Evolutionary conservation across 2,329 filamentous ascomycete genomes (phyloP).

Genomic region (Pestalotiopsis sp.): DNA sequence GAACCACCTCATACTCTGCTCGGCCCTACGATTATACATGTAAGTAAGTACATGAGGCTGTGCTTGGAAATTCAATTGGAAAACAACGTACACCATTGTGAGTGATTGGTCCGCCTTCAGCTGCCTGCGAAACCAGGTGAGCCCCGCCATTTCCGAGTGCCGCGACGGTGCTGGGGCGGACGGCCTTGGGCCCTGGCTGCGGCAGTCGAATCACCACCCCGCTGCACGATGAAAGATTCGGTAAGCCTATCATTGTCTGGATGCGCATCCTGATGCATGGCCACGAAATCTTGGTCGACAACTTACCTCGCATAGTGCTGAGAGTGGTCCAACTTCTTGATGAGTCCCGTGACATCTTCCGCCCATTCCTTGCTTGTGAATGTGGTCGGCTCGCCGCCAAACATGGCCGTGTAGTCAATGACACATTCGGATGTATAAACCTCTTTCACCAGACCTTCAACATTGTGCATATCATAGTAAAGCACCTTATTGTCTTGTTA

Average conservation of each 20-base stretch:
- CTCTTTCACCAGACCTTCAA: constrained; percentile 24
- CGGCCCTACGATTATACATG: constrained; percentile 20
- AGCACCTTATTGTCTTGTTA: constrained; percentile 20
- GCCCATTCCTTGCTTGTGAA: constrained; percentile 25
- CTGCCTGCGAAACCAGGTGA: constrained; percentile 23
- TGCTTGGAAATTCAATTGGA: constrained; percentile 4
- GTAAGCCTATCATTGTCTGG: background rate
- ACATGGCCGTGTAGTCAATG: constrained; percentile 33
- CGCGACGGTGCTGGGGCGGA: constrained; percentile 23
- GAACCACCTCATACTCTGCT: constrained; percentile 28
- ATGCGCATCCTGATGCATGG: background rate
- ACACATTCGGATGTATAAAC: constrained; percentile 28
- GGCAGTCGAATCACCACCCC: background rate
- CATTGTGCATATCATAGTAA: constrained; percentile 27
- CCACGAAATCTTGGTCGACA: too few relatives aligned
- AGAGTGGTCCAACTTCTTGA: constrained; percentile 21
- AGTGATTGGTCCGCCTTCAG: constrained; percentile 24
- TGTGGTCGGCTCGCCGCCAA: constrained; percentile 26
- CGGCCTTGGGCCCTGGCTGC: background rate
- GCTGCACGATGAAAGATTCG: background rate
- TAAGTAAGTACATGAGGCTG: background rate
- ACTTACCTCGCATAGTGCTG: background rate
- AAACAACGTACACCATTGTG: constrained; percentile 29
- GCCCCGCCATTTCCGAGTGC: constrained; percentile 25
- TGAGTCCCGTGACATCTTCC: constrained; percentile 16